Evolutionary conservation across 176 grass and related monocot species (phyloP).

Genomic region (Canna indica): DNA sequence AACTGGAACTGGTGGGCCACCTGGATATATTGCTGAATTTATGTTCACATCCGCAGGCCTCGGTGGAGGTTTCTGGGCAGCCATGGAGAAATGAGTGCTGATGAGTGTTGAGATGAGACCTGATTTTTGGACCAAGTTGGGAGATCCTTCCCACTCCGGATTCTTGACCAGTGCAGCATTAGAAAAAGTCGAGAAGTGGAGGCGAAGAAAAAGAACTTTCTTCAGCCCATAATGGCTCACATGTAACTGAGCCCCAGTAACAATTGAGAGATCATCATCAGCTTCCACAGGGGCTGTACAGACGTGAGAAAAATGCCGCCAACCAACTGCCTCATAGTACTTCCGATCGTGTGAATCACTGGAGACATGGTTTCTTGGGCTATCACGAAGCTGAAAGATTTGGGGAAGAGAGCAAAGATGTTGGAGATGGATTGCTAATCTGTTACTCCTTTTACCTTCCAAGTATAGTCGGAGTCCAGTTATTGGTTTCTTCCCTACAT

Average conservation of each 20-base stretch:
- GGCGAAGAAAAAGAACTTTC: conserved; percentile 77
- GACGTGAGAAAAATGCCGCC: conserved; percentile 86
- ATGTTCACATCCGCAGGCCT: conserved; percentile 69
- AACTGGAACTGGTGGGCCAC: conserved; percentile 65
- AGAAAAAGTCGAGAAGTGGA: conserved; percentile 54
- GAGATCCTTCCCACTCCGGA: conserved; percentile 78
- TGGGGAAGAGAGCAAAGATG: conserved; percentile 89
- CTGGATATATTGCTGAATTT: conserved; percentile 87
- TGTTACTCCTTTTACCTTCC: conserved; percentile 92
- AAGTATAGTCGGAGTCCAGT: conserved; percentile 74
- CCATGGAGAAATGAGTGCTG: conserved; percentile 81
- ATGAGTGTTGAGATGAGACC: conserved; percentile 91
- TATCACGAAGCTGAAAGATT: conserved; percentile 58
- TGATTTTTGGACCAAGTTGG: conserved; percentile 77
- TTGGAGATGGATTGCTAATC: conserved; percentile 85
- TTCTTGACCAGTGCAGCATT: conserved; percentile 39
- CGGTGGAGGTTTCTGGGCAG: conserved; percentile 48
- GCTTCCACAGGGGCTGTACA: conserved; percentile 80
- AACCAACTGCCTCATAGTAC: conserved; percentile 70
- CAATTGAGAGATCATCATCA: conserved; percentile 58
- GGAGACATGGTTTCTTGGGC: conserved; percentile 36
- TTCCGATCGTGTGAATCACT: conserved; percentile 50
- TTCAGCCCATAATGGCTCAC: conserved; percentile 62
- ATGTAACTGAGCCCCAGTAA: conserved; percentile 67
- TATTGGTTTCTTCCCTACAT: conserved; percentile 70